Conservation (phyloP, 2,329 filamentous ascomycete species). For the Stagonosporopsis rhizophila region DNA sequence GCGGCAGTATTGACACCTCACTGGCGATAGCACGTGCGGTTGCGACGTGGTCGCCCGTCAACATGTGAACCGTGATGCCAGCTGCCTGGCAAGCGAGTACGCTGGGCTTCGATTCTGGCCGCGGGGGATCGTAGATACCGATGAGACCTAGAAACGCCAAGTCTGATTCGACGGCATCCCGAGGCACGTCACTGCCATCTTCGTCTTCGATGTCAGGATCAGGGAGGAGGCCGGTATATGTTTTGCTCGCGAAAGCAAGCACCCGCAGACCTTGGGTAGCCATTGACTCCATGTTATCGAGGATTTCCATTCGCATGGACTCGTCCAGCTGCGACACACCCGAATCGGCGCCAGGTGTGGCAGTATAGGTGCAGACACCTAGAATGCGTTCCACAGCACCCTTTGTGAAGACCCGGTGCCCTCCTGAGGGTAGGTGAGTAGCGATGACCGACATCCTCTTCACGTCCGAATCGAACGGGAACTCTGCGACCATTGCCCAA, state of each 20-base stretch:
- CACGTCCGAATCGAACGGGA: conserved; percentile 74
- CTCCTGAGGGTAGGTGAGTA: conserved; percentile 40
- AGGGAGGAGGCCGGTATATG: conserved; percentile 50
- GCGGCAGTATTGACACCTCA: conserved; percentile 53
- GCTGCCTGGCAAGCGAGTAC: conserved; percentile 42
- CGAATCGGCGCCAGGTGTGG: not conserved
- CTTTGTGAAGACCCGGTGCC: conserved; percentile 63
- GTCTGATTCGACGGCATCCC: conserved; percentile 68
- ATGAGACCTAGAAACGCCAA: conserved; percentile 78
- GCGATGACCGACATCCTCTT: conserved; percentile 80
- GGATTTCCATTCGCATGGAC: not conserved
- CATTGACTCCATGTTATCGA: not conserved
- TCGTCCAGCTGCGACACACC: not conserved
- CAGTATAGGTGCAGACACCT: conserved; percentile 45
- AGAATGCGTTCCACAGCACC: conserved; percentile 72
- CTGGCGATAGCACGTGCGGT: conserved; percentile 55
- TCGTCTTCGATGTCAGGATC: conserved; percentile 24
- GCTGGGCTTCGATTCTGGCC: conserved; percentile 73
- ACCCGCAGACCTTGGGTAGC: conserved; percentile 65
- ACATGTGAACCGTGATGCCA: conserved; percentile 54
- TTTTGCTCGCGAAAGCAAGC: conserved; percentile 66
- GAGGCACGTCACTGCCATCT: conserved; percentile 56
- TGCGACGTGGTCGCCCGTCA: conserved; percentile 55
- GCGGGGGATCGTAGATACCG: conserved; percentile 84
- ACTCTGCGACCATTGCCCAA: conserved; percentile 62